A percentile compares a stretch with the other conserved stretches of the same genome.
Evolutionary conservation across 305 asterid species (phyloP).

Genomic region (Solanum aculeatissimum): DNA sequence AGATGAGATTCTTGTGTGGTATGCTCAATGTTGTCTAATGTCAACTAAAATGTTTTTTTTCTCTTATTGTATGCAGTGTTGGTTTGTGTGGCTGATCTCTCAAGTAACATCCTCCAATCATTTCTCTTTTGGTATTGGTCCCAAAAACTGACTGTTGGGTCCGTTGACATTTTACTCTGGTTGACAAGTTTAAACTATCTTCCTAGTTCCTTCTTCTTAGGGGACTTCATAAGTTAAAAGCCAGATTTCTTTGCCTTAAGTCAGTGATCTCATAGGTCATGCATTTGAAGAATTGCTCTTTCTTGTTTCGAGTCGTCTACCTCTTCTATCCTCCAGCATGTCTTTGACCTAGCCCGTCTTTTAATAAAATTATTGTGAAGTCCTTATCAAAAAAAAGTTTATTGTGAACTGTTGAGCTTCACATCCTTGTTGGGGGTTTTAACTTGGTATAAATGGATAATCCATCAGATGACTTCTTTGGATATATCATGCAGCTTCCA

Average conservation of each 20-base stretch:
- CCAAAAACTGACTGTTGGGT: conserved; percentile 43
- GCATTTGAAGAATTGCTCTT: conserved; percentile 46
- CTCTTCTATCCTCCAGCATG: conserved; percentile 11
- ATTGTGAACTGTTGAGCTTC: conserved; percentile 54
- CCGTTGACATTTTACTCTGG: conserved; percentile 74
- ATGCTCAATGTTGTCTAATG: neutral
- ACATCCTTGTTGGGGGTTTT: conserved; percentile 42
- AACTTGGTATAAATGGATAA: conserved; percentile 18
- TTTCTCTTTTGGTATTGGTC: conserved; percentile 34
- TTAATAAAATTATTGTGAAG: conserved; percentile 47
- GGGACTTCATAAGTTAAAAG: conserved; percentile 41
- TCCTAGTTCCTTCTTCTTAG: conserved; percentile 31
- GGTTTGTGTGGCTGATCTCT: conserved; percentile 78
- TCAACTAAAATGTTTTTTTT: neutral
- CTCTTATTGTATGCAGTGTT: conserved; percentile 34
- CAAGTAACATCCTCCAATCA: conserved; percentile 52
- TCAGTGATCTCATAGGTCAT: conserved; percentile 62
- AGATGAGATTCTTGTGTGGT: neutral
- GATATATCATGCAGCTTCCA: conserved; percentile 13
- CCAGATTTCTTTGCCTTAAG: conserved; percentile 69
- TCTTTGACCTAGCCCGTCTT: conserved; percentile 36
- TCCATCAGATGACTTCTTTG: neutral
- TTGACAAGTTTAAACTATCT: conserved; percentile 56
- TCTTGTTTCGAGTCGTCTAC: conserved; percentile 38
- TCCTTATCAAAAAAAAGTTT: conserved; percentile 10